phyloP scores from a whole-genome alignment of 768 basidiomycete genomes.

The Gautieria morchelliformis region DNA sequence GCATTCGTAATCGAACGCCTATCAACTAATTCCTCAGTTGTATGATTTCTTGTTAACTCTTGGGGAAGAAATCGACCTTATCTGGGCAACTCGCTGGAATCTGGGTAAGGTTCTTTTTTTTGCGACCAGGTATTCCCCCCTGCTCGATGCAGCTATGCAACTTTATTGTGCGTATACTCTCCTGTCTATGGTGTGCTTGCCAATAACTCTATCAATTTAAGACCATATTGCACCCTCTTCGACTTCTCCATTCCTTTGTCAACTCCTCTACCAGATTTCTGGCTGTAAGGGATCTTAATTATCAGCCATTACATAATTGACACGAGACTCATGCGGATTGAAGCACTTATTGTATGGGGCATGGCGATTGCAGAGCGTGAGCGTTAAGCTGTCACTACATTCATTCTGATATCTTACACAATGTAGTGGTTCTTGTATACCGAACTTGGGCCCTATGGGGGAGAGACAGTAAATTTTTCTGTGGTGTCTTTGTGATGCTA shows the following conservation, averaged over 20 bases:
- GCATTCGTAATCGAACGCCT: not conserved
- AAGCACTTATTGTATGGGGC: too few relatives aligned
- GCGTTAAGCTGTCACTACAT: not conserved
- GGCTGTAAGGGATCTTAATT: too few relatives aligned
- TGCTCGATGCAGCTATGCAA: not conserved
- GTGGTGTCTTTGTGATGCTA: not conserved
- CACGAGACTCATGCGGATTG: too few relatives aligned
- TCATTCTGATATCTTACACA: not conserved
- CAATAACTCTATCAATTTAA: too few relatives aligned
- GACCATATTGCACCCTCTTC: too few relatives aligned
- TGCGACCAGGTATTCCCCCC: not conserved
- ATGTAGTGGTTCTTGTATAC: not conserved
- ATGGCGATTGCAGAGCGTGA: not conserved
- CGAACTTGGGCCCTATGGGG: conserved; percentile 7
- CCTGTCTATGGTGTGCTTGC: too few relatives aligned
- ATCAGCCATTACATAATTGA: too few relatives aligned
- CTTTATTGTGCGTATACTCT: not conserved
- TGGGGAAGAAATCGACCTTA: conserved; percentile 1
- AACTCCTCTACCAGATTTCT: too few relatives aligned
- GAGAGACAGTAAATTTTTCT: not conserved
- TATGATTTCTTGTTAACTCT: conserved; percentile 9
- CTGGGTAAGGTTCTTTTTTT: conserved; percentile 4
- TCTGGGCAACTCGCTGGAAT: conserved; percentile 7
- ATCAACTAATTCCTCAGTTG: not conserved
- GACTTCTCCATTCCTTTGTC: too few relatives aligned